phyloP scores from a whole-genome alignment of 129 eudicot species.

The Pseudognaphalium luteoalbum region DNA sequence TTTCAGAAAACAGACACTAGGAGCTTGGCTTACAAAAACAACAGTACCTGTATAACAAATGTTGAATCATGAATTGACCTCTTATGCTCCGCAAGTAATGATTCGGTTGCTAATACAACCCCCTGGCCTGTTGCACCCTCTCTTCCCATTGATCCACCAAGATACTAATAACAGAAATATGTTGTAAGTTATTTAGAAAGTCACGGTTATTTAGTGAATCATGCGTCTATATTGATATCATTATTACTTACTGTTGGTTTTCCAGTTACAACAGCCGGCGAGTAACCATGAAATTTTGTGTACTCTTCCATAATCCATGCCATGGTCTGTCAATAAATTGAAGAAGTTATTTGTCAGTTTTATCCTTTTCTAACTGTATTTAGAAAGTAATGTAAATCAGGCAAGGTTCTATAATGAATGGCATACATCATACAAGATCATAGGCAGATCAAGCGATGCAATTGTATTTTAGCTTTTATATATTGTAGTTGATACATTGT shows the following conservation, averaged over 20 bases:
- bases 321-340: conserved; percentile 59
- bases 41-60: conserved; percentile 64
- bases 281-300: conserved; percentile 75
- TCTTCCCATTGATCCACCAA: conserved; percentile 79
- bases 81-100: conserved; percentile 66
- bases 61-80: conserved; percentile 48
- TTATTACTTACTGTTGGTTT: conserved; percentile 62
- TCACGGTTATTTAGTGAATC: neutral
- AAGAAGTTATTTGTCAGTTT: neutral
- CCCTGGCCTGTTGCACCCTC: conserved; percentile 84
- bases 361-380: neutral
- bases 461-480: neutral
- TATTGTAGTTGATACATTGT: neutral
- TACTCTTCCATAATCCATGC: conserved; percentile 89
- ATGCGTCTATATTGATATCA: neutral
- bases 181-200: neutral
- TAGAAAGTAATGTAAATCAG: neutral
- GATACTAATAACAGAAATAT: conserved; percentile 40
- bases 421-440: too few species aligned
- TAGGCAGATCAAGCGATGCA: neutral
- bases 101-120: conserved; percentile 66
- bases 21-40: too few species aligned
- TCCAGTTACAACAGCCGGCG: conserved; percentile 81
- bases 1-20: too few species aligned
- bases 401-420: neutral